phyloP scores from a whole-genome alignment of 352 stramenopile species.

The Globisporangium perplexum region DNA sequence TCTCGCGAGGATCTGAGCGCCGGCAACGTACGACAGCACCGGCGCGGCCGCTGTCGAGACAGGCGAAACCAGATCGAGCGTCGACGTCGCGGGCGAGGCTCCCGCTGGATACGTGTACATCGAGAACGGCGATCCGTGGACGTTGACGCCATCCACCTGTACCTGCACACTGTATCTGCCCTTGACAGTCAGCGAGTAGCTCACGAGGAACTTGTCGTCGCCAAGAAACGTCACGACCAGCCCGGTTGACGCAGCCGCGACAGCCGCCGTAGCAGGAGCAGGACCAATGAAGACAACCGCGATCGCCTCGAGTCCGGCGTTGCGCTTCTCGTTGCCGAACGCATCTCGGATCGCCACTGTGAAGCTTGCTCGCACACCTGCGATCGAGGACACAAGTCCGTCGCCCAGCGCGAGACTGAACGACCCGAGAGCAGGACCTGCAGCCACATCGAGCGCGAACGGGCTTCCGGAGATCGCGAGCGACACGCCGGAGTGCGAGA shows the following conservation, averaged over 20 bases:
- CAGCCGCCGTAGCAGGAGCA: slow-evolving; percentile 13
- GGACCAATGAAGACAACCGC: slow-evolving; percentile 30
- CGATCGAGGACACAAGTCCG: slow-evolving; percentile 48
- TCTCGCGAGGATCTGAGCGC: slow-evolving; percentile 22
- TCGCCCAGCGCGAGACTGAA: slow-evolving; percentile 31
- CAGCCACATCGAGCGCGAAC: slow-evolving; percentile 39
- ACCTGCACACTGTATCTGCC: slow-evolving; percentile 43
- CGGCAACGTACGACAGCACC: slow-evolving; percentile 26
- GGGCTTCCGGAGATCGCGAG: slow-evolving; percentile 36
- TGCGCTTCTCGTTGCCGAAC: slow-evolving; percentile 56
- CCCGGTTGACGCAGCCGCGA: slow-evolving; percentile 12
- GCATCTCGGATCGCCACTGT: slow-evolving; percentile 47
- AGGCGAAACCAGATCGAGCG: slow-evolving; percentile 43
- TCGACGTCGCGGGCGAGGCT: slow-evolving; percentile 34
- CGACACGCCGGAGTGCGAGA: slow-evolving; percentile 14
- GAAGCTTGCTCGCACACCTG: slow-evolving; percentile 39
- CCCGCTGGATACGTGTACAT: slow-evolving; percentile 49
- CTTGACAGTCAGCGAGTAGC: slow-evolving; percentile 35
- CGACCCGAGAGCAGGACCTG: slow-evolving; percentile 43
- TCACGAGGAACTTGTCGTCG: slow-evolving; percentile 32
- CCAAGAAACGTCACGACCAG: slow-evolving; percentile 25
- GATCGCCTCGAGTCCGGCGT: slow-evolving; percentile 44
- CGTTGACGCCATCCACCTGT: slow-evolving; percentile 28
- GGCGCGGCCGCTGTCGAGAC: slow-evolving; percentile 12
- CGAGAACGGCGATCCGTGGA: slow-evolving; percentile 43